Base-by-base conservation (phyloP, 2,329 filamentous ascomycete species). In the Furcasterigmium sp. region DNA sequence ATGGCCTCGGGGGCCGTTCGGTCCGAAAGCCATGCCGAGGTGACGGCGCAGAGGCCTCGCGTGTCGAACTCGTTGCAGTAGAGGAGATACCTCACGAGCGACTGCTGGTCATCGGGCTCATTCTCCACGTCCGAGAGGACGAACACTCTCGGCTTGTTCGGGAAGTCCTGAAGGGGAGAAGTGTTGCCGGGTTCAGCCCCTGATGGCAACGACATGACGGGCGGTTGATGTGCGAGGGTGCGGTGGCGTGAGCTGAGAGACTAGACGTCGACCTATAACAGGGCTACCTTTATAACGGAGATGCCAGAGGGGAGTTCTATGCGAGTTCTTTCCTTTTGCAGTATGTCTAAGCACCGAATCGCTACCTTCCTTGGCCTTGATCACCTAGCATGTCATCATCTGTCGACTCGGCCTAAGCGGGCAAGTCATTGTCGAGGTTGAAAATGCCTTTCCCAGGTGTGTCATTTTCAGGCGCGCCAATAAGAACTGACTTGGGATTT, bases 41-140 rank as follows among this genome's bases (percentile, higher is more conserved):
- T 72, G 35, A 57, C 61, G 2, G 67, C 69, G 2, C 67, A 63
- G n/a, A 71, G 53, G 4, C 67, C 70, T 39, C 67, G 56, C 3
- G 64, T 69, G 14, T 63, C 50, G 48, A 72, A 69, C 51, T 73
- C 60, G 51, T 73, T 70, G 5, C 61, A 55, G 50, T 72, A 72
- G 2, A 69, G 52, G 4, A 73, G 56, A 44, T 66, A 68, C 5
- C 69, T 61, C 3, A 67, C 62, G 7, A 72, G 53, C 3, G 64
- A 70, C 51, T 69, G 60, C 5, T 61, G 58, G 51, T 72, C 67
- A 44, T 71, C 68, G 1, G 67, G 67, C 46, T 71, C 68, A 46
- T 70, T 70, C 29, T 62, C 63, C 42, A 70, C 70, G 41, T 72
- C 67, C 13, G 64, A 62, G 7, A 68, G 43, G 43, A 68, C 58